Evolutionary conservation across 2,329 filamentous ascomycete genomes (phyloP), one percentile per base, ranked within the genome.

Genomic region (Triangularia setosa): DNA sequence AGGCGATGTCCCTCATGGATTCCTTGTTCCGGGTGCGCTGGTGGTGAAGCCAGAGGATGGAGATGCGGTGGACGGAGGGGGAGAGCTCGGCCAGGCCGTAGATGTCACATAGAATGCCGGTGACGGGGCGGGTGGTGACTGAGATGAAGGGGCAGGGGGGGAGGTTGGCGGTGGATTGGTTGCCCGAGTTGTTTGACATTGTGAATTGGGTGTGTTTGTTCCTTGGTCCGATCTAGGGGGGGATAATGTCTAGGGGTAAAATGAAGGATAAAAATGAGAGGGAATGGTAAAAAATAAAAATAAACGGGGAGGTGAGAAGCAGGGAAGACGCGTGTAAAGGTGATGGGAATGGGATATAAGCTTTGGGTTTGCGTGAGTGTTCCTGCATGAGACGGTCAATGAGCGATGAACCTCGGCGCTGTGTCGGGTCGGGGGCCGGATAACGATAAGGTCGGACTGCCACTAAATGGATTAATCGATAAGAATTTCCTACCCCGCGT

Each of bases 31-130:
- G 83, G 0, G 90, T 82, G 24, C 95, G 87, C 2, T 91, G 91
- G 74, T 98, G 93, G 18, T 97, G 85, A 12, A 98, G 87, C 92
- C 93, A 97, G n/a, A 98, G 84, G 71, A 90, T 91, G 24, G 92
- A 88, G 35, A 96, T 79, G 3, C 83, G 79, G 14, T 82, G 77
- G 18, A 79, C 76, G 7, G 74, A 64, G 0, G 80, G 61, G 1
- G 87, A 80, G 0, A 97, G 82, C 73, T 97, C 91, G 28, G 87
- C 79, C 1, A 97, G 84, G 18, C 94, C 93, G 76, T 93, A 93
- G 64, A 97, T 83, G 65, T 91, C 90, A 58, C 90, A 87, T 9
- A 90, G 81, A 61, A 97, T 86, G 56, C 93, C 93, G 53, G 90
- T 87, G 75, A 98, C 90, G 66, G 87, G 85, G 69, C 90, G 81